Base-by-base conservation (phyloP, 805 yeast species). In the Saccharomycopsis oosterbeekiorum region DNA sequence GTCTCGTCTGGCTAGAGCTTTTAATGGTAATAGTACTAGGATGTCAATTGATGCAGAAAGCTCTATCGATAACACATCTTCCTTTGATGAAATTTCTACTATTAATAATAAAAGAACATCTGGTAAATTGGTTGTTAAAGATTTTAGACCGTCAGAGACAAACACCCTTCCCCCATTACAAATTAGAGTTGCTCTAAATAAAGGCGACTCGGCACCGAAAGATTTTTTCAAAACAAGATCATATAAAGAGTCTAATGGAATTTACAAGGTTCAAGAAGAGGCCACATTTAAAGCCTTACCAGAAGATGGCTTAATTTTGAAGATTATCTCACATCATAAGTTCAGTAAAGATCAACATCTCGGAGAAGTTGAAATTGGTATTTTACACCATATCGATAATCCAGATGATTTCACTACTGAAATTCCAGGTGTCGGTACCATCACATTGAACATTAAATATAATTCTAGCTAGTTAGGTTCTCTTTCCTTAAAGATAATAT, bases 311-410 rank as follows among this genome's bases (percentile, higher is more conserved):
- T 68, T 92, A 51, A 74, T 82, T 2, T 81, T 93, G 68, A 77
- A 78, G 50, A 81, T 89, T 34, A 76, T 82, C 51, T 83, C 84
- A 40, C 87, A 82, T 68, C 94, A 88, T 70, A 80, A 83, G 1
- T 79, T 92, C 67, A 91, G 96, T 43, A 84, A 86, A 68, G 85
- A 82, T 66, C 75, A 76, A 34, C 88, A 82, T 61, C 60, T 90
- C 50, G 96, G 87, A 12, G 77, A 77, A 56, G 84, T 83, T 9
- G 76, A 81, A 43, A 67, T 89, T 37, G 72, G 74, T 12, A 73
- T 88, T 64, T 68, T 73, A 50, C 85, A 85, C 17, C 78, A 74
- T n/a, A 66, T 75, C 55, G 82, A 81, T 65, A 75, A 72, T 39
- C 70, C 73, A 21, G 80, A 79, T 21, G 78, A 79, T 54, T 61